A percentile compares a stretch with the other conserved stretches of the same genome.
phyloP scores from a whole-genome alignment of 306 rosid genomes.

The Cucurbita maxima region DNA sequence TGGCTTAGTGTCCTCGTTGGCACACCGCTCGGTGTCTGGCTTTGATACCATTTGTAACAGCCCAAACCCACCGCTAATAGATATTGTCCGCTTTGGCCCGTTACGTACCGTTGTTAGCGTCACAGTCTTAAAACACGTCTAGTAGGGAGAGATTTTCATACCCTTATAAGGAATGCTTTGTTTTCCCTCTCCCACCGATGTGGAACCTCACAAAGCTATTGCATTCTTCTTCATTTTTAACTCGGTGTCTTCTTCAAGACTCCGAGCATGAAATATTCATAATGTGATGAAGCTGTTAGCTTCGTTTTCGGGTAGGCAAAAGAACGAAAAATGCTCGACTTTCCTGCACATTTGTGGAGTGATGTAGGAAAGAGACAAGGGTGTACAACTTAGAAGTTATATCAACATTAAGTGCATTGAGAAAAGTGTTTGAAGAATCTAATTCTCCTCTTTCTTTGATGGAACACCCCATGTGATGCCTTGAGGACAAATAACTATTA shows the following conservation, averaged over 20 bases:
- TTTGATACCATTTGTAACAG: too few species aligned
- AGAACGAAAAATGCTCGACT: background rate
- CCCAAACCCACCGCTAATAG: too few species aligned
- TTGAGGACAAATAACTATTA: background rate
- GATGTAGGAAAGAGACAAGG: background rate
- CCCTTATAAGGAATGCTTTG: too few species aligned
- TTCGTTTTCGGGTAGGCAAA: background rate
- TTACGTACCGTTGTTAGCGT: too few species aligned
- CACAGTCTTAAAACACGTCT: too few species aligned
- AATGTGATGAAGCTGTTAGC: background rate
- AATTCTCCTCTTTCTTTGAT: slow-evolving; percentile 4
- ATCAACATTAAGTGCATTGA: background rate
- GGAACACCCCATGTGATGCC: slow-evolving; percentile 8
- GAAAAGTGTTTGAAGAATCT: slow-evolving; percentile 3
- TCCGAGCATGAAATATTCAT: background rate
- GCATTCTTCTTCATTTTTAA: background rate
- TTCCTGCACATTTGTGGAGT: background rate
- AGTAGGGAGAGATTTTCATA: too few species aligned
- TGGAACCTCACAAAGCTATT: background rate
- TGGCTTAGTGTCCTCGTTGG: too few species aligned
- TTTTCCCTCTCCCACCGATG: too few species aligned
- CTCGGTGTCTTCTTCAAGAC: background rate
- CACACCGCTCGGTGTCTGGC: too few species aligned
- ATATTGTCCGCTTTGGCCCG: too few species aligned
- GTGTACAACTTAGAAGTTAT: background rate